Conservation (phyloP, 2,329 filamentous ascomycete genomes). For the Talaromyces pinophilus region DNA sequence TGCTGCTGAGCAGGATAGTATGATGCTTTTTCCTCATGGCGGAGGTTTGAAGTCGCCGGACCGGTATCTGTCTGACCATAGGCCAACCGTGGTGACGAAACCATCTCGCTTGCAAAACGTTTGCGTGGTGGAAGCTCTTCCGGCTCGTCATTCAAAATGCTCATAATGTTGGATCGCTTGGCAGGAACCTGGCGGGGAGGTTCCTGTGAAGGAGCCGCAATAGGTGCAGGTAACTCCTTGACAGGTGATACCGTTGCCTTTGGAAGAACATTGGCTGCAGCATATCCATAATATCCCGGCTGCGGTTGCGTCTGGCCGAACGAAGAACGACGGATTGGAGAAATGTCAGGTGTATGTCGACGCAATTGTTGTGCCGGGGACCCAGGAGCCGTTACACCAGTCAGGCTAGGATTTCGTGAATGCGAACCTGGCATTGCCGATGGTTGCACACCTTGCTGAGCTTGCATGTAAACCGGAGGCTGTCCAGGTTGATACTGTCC, state of each 20-base stretch:
- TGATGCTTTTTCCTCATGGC: slow-evolving; percentile 31
- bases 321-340: slow-evolving; percentile 40
- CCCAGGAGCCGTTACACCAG: slow-evolving; percentile 34
- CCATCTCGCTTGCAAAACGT: slow-evolving; percentile 44
- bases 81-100: slow-evolving; percentile 18
- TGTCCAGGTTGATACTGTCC: slow-evolving; percentile 31
- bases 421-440: slow-evolving; percentile 35
- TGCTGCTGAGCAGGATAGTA: slow-evolving; percentile 35
- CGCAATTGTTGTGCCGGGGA: slow-evolving; percentile 36
- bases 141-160: slow-evolving; percentile 51
- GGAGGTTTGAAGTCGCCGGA: slow-evolving; percentile 27
- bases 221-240: slow-evolving; percentile 41
- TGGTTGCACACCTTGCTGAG: slow-evolving; percentile 25
- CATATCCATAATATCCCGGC: slow-evolving; percentile 33
- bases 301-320: slow-evolving; percentile 34
- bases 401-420: slow-evolving; percentile 40
- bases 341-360: slow-evolving; percentile 36
- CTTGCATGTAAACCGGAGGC: slow-evolving; percentile 24
- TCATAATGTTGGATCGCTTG: slow-evolving; percentile 54
- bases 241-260: slow-evolving; percentile 37
- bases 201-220: slow-evolving; percentile 36
- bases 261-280: slow-evolving; percentile 29
- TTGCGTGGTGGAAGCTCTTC: slow-evolving; percentile 51
- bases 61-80: slow-evolving; percentile 21
- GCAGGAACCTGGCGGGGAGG: slow-evolving; percentile 46